Conservation (phyloP, 2,329 filamentous ascomycete genomes). For the Cordyceps militaris region DNA sequence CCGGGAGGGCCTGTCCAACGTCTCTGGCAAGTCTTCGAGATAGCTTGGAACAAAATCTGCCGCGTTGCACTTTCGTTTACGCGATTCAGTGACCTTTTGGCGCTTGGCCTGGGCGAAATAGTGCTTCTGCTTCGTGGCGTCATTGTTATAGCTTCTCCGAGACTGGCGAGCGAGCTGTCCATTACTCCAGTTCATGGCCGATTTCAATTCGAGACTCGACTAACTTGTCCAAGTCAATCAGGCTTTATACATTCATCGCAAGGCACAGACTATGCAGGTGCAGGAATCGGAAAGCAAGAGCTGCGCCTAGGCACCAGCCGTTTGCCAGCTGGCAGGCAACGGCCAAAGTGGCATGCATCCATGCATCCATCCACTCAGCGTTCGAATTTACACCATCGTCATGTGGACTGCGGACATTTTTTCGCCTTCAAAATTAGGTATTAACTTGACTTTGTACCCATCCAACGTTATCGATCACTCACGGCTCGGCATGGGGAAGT, state of each 20-base stretch:
- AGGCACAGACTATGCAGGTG: background rate
- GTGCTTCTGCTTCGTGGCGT: constrained; percentile 29
- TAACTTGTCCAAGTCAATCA: background rate
- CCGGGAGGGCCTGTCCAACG: background rate
- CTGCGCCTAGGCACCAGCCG: background rate
- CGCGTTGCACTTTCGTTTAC: background rate
- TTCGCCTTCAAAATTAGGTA: too few species aligned
- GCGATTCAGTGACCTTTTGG: background rate
- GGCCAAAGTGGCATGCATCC: background rate
- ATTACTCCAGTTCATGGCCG: constrained; percentile 37
- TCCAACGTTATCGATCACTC: background rate
- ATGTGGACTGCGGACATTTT: too few species aligned
- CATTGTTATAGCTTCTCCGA: constrained; percentile 26
- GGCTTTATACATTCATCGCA: background rate
- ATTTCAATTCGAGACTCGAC: background rate
- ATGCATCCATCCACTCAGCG: background rate
- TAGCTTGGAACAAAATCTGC: constrained; percentile 24
- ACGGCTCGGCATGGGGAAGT: background rate
- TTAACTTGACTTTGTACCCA: background rate
- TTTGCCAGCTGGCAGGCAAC: constrained; percentile 9
- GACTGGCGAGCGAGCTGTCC: constrained; percentile 31
- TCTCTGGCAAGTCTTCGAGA: constrained; percentile 10
- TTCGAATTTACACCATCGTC: background rate
- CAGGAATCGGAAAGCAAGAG: background rate
- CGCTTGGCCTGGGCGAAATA: constrained; percentile 29